Base-by-base conservation (phyloP, 2,329 filamentous ascomycete genomes). In the Dactylonectria macrodidyma region DNA sequence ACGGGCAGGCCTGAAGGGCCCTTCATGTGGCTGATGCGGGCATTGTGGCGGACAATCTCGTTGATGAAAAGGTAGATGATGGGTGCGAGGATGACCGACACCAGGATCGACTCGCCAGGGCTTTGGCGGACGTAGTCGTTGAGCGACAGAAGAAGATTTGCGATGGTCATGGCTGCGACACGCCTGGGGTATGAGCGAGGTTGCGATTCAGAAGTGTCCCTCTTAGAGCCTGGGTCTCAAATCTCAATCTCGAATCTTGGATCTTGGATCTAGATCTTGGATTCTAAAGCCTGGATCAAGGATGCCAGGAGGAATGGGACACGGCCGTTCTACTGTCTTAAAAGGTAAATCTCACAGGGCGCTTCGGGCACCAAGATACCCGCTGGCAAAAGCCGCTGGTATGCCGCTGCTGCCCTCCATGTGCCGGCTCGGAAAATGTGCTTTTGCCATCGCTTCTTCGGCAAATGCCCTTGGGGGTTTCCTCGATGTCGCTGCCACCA, bases 1-100 rank as follows among this genome's bases (percentile, higher is more conserved):
- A 90, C 62, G 0, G 87, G 87, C 11, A 88, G 71, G 0, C 87
- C 87, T 0, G 76, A 70, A 0, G 87, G 87, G 0, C 87, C 87
- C 7, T 79, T 78, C 41, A 89, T 78, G 3, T 82, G 81, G 3
- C 79, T 77, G 24, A 89, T 81, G 9, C 86, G 82, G 12, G 81
- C 83, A 65, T 77, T 76, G 61, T 73, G 69, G 48, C 86, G 84
- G 54, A 85, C 75, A n/a, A 86, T 76, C 67, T 88, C 86, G 68
- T 87, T 87, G 67, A 82, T 60, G 22, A 87, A 66, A 59, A 88
- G 68, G 73, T 87, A 88, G 55, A 84, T 65, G 34, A 84, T 52
- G 0, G 84, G 81, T 1, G 80, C 69, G 3, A 74, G 50, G n/a
- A 80, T 22, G 2, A 77, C 47, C 0, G 71, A 72, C 2, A 77